Base-by-base conservation (phyloP, 352 stramenopile genomes). In the Thalassiosira exigua region DNA sequence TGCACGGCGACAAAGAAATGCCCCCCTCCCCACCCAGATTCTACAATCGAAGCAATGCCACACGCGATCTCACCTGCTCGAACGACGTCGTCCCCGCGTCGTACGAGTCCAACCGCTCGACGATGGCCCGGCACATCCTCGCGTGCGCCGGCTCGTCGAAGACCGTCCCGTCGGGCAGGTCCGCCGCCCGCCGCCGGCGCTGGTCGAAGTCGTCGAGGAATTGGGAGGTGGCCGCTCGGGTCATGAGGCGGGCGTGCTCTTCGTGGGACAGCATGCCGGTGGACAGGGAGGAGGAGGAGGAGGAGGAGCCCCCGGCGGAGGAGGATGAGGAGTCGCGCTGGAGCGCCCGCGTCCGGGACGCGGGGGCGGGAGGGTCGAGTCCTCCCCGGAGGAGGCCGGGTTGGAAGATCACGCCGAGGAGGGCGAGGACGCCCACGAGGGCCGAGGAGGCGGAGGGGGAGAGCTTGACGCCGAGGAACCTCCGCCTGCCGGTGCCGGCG, bases 201-300 rank as follows among this genome's bases (percentile, higher is more conserved):
- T 76, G 64, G 46, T 77, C 39, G 39, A 82, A 77, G 60, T 77
- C 74, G 36, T 82, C 74, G 44, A 69, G 46, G 41, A 69, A 62
- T 17, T 36, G 32, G 3, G 32, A 21, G 14, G 29, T 41, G 2
- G 30, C 24, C 22, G 9, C 68, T 4, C 17, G 22, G 1, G 14
- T 14, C 14, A 14, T 44, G 36, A 14, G 7, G 7, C 7, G 7
- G 36, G 36, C 36, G 36, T 44, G 36, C 36, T 44, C 36, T 7
- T 7, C 7, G 36, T 7, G 7, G 36, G 7, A 14, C 36, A 14
- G 7, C 7, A 44, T 7, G 7, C 7, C 14, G 7, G 7, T 44
- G 36, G 7, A 14, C 36, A 14, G 7, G 36, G 36, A 14, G 7
- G 14, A 7, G 7, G 7, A 14, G 7, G 7, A 7, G 7, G 36